Base-by-base conservation (phyloP, 2,329 filamentous ascomycete genomes). In the Beauveria rudraprayagi region DNA sequence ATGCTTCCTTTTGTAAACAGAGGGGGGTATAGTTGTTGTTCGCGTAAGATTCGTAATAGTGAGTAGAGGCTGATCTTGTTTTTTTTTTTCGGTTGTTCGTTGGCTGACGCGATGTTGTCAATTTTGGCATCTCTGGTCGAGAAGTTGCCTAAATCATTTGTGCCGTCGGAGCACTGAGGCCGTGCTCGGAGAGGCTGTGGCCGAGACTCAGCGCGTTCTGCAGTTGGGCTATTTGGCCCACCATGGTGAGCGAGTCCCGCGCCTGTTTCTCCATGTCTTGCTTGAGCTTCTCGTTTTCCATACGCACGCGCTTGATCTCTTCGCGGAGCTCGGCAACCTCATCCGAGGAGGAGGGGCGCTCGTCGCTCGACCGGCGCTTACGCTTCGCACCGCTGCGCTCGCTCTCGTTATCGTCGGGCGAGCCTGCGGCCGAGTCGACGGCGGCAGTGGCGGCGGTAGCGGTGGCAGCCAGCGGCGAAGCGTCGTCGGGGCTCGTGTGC, bases 231-330 rank as follows among this genome's bases (percentile, higher is more conserved):
- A 82, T 77, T 65, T 81, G 78, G 47, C 76, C 72, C 74, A 81
- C 77, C 76, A 82, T 79, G 34, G 74, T 71, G 14, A 76, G 67
- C 4, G 74, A 77, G 64, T 80, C 76, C 48, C 75, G 75, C 19
- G 73, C 77, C 63, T 83, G 80, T 47, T 77, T 72, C 44, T 81
- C 75, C 63, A 83, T 73, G 61, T 83, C 77, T 17, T 72, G 69
- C 64, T 77, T 77, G 52, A 87, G 75, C 66, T 86, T 83, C 64
- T 84, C 78, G 62, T 88, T 86, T 70, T 90, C 87, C 51, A 77
- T 76, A n/a, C 82, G 80, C 41, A 91, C 74, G 40, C 86, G 80
- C 73, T 89, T 89, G 63, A 89, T 74, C 69, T 90, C 86, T 52
- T 84, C 80, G 22, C 83, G 83, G 37, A 90, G 75, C 50, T 83